Evolutionary conservation across 2,329 filamentous ascomycete species (phyloP).

Genomic region (Colletotrichum melonis): DNA sequence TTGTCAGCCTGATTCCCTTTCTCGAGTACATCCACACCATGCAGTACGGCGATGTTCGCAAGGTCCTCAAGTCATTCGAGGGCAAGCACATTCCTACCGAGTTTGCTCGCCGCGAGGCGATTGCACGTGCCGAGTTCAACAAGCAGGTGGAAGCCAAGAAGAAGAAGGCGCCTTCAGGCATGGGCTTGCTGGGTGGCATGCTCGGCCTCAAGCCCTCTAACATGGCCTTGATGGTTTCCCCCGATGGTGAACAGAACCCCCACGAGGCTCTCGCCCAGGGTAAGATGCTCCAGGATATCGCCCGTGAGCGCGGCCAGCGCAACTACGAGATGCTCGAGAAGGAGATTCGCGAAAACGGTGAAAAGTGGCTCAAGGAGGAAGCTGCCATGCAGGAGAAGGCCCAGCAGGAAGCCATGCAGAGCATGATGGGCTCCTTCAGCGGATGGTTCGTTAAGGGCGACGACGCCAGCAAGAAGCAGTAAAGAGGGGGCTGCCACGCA

Average conservation of each 20-base stretch:
- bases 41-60: conserved; percentile 88
- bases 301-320: conserved; percentile 89
- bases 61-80: conserved; percentile 87
- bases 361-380: conserved; percentile 96
- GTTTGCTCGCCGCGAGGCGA: conserved; percentile 88
- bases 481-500: conserved; percentile 5
- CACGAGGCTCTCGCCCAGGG: conserved; percentile 86
- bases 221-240: conserved; percentile 69
- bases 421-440: conserved; percentile 84
- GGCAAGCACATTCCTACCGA: conserved; percentile 90
- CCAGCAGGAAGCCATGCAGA: conserved; percentile 91
- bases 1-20: conserved; percentile 93
- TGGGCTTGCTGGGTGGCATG: conserved; percentile 76
- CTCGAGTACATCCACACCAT: conserved; percentile 97
- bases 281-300: conserved; percentile 97
- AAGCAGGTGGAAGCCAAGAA: conserved; percentile 80
- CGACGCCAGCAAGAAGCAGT: conserved; percentile 34
- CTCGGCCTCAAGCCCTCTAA: conserved; percentile 81
- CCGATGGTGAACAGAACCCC: conserved; percentile 76
- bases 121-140: conserved; percentile 86
- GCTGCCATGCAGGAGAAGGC: conserved; percentile 87
- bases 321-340: conserved; percentile 91
- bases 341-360: conserved; percentile 92
- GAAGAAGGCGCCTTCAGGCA: conserved; percentile 63
- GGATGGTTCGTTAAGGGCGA: conserved; percentile 59